Conservation (phyloP, 345 rosid species). For the Melastoma malabathricum region DNA sequence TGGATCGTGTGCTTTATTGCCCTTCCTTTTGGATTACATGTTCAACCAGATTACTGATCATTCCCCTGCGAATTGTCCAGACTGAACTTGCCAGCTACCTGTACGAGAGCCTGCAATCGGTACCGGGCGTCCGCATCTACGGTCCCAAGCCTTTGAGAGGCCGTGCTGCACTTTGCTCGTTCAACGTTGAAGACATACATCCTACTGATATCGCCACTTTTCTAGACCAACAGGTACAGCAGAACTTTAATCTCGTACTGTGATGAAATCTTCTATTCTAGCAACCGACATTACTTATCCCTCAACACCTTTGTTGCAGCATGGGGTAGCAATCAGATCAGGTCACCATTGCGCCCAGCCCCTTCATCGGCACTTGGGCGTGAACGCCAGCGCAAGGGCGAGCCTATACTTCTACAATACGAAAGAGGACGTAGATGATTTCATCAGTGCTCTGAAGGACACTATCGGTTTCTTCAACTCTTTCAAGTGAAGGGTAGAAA, state of each 20-base stretch:
- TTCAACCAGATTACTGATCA: neutral
- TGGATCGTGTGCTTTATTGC: no score
- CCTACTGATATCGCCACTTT: constrained; percentile 89
- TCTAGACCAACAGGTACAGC: constrained; percentile 80
- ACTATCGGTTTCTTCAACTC: constrained; percentile 69
- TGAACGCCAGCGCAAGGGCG: constrained; percentile 79
- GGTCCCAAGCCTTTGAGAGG: constrained; percentile 72
- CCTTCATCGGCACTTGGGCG: constrained; percentile 71
- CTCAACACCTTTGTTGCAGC: constrained; percentile 32
- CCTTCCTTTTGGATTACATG: no score
- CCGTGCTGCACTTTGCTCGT: constrained; percentile 79
- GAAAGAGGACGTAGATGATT: constrained; percentile 67
- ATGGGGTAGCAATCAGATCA: constrained; percentile 91
- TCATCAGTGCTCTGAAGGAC: constrained; percentile 56
- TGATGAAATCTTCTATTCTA: neutral
- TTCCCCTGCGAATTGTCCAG: constrained; percentile 19
- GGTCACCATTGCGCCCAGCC: constrained; percentile 99
- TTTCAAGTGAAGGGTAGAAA: constrained; percentile 25
- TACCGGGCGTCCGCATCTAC: constrained; percentile 56
- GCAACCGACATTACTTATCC: neutral
- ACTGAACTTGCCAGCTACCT: constrained; percentile 52
- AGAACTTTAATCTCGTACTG: neutral
- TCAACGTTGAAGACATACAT: constrained; percentile 70
- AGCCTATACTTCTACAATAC: constrained; percentile 93
- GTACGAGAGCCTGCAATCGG: constrained; percentile 49